phyloP scores from a whole-genome alignment of 2,329 filamentous ascomycete species.

The Pseudocercospora musae region DNA sequence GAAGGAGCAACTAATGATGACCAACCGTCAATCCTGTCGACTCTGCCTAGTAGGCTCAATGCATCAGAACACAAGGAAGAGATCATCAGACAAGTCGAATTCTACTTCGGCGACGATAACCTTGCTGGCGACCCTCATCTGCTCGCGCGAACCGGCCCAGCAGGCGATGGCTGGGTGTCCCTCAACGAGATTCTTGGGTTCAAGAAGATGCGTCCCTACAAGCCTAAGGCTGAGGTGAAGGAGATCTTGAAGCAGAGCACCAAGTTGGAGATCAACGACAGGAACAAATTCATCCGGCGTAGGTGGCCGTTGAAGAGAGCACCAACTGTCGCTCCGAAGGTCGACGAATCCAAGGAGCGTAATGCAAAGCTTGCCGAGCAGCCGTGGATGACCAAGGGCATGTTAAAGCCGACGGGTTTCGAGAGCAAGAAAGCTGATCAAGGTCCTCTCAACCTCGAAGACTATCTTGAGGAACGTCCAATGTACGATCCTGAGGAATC shows the following conservation, averaged over 20 bases:
- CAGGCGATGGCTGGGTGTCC: slow-evolving; percentile 43
- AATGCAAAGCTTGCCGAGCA: slow-evolving; percentile 30
- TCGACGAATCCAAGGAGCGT: slow-evolving; percentile 24
- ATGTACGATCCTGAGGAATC: slow-evolving; percentile 60
- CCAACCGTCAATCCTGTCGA: not conserved
- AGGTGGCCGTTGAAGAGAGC: slow-evolving; percentile 37
- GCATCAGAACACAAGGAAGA: slow-evolving; percentile 8
- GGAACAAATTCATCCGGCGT: slow-evolving; percentile 44
- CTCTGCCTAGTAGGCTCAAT: not conserved
- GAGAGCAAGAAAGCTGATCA: slow-evolving; percentile 73
- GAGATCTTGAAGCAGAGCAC: not conserved
- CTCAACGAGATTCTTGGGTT: slow-evolving; percentile 45
- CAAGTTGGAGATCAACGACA: slow-evolving; percentile 40
- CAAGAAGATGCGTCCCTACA: slow-evolving; percentile 46
- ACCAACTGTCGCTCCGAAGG: slow-evolving; percentile 28
- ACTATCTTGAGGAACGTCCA: slow-evolving; percentile 61
- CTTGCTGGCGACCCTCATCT: slow-evolving; percentile 43
- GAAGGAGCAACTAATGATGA: not conserved
- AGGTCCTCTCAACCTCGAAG: slow-evolving; percentile 68
- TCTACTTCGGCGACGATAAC: slow-evolving; percentile 51
- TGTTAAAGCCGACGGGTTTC: slow-evolving; percentile 46
- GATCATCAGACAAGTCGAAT: slow-evolving; percentile 44
- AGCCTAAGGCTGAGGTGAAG: slow-evolving; percentile 39
- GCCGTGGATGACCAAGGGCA: slow-evolving; percentile 41
- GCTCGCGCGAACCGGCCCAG: slow-evolving; percentile 40